Conservation (phyloP, 1,284 basidiomycete species). For the Rhodotorula sp. region DNA sequence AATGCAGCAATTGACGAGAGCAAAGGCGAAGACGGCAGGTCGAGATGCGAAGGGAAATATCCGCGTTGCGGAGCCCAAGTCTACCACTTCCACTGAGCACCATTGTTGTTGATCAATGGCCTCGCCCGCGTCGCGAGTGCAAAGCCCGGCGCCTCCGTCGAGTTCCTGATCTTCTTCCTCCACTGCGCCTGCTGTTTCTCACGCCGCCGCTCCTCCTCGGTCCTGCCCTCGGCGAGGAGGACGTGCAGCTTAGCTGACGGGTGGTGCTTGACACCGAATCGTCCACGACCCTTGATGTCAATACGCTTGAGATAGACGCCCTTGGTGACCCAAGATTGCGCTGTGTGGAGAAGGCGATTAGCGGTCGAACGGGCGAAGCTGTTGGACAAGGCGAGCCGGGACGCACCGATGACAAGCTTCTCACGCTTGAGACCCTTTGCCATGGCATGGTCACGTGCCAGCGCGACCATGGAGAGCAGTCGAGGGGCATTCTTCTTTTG, state of each 20-base stretch:
- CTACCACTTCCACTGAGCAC: constrained; percentile 40
- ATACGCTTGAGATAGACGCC: constrained; percentile 66
- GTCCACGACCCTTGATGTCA: constrained; percentile 84
- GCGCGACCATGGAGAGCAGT: constrained; percentile 81
- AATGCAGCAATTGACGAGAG: too few relatives aligned
- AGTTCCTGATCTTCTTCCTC: constrained; percentile 41
- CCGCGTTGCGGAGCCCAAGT: neutral
- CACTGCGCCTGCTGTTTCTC: constrained; percentile 59
- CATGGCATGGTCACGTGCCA: constrained; percentile 82
- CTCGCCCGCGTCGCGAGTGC: constrained; percentile 13
- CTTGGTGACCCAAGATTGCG: constrained; percentile 91
- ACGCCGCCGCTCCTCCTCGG: constrained; percentile 65
- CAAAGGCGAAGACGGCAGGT: too few relatives aligned
- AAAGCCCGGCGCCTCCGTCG: constrained; percentile 36
- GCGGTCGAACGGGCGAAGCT: neutral
- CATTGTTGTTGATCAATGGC: constrained; percentile 30
- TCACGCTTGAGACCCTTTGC: constrained; percentile 70
- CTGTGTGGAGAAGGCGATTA: constrained; percentile 52
- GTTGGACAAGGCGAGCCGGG: neutral
- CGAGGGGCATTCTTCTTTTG: constrained; percentile 60
- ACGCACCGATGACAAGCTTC: constrained; percentile 79
- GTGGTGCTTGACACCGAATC: constrained; percentile 74
- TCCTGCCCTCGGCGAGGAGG: constrained; percentile 78
- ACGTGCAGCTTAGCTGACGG: constrained; percentile 75
- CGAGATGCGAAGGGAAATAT: too few relatives aligned